Percentiles rank a stretch among this genome's conserved stretches.
Evolutionary conservation across 1,284 basidiomycete species (phyloP).

Genomic region (Apiotrichum montevideense): DNA sequence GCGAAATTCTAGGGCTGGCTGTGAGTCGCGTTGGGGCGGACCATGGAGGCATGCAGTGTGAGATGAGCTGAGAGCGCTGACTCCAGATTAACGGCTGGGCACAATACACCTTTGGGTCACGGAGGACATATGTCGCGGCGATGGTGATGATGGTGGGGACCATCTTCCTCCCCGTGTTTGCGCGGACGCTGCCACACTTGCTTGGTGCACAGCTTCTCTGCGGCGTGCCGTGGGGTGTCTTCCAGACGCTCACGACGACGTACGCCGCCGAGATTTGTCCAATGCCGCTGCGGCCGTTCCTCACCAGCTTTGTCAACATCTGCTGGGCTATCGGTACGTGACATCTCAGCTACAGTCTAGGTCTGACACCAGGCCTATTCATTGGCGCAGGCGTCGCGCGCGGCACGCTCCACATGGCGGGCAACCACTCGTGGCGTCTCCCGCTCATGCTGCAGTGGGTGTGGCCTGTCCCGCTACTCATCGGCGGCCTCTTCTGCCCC

Average conservation of each 20-base stretch:
- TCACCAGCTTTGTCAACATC: constrained; percentile 47
- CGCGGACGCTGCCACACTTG: constrained; percentile 12
- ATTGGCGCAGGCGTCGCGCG: neutral
- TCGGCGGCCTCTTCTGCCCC: constrained; percentile 31
- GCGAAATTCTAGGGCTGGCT: constrained; percentile 13
- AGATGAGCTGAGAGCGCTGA: neutral
- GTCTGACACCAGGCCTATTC: too few relatives aligned
- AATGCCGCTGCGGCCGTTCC: constrained; percentile 37
- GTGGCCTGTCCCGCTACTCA: constrained; percentile 27
- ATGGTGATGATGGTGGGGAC: constrained; percentile 31
- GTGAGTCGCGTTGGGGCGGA: neutral
- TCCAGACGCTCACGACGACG: constrained; percentile 12
- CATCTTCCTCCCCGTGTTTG: constrained; percentile 27
- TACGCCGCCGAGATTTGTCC: constrained; percentile 50
- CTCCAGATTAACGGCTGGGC: constrained; percentile 18
- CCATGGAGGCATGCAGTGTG: neutral
- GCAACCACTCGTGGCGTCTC: constrained; percentile 24
- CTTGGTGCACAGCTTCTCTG: constrained; percentile 23
- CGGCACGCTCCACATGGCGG: constrained; percentile 19
- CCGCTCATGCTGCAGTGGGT: constrained; percentile 38
- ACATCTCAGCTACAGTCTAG: too few relatives aligned
- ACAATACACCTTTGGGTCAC: constrained; percentile 18
- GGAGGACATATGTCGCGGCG: neutral
- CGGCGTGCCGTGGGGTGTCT: constrained; percentile 30
- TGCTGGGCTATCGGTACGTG: constrained; percentile 23